These are phyloP conservation scores for Filosporella fistucella DNA, from an alignment of 495 filamentous ascomycete genomes.

Conservation along the genomic window DNA sequence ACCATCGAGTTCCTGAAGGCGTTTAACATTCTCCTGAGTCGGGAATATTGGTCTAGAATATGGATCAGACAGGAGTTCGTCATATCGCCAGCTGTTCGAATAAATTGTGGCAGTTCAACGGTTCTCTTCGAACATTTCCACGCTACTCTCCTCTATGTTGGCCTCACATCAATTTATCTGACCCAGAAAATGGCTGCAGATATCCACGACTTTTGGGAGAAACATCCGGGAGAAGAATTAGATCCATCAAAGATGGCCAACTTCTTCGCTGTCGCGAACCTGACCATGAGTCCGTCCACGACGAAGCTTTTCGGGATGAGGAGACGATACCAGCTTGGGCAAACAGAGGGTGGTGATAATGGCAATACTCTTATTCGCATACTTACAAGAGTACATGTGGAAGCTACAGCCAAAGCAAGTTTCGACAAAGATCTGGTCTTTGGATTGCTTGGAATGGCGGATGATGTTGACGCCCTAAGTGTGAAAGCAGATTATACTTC, in stretches of 20 bases:
- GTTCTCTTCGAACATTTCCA: neutral
- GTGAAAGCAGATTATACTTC: conserved; percentile 1
- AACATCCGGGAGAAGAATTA: no score
- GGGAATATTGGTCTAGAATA: conserved; percentile 2
- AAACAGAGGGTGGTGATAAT: no score
- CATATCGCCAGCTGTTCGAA: neutral
- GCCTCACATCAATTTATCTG: no score
- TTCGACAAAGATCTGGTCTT: conserved; percentile 6
- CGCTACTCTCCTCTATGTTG: neutral
- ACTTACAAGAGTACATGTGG: neutral
- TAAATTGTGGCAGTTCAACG: neutral
- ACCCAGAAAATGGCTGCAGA: no score
- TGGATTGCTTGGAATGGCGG: conserved; percentile 5
- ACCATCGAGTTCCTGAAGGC: neutral
- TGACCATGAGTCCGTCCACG: no score
- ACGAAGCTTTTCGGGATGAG: no score
- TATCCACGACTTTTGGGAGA: no score
- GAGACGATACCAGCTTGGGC: no score
- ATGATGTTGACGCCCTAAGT: neutral
- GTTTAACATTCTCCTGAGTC: neutral
- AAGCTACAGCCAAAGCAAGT: neutral
- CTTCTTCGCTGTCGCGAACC: no score
- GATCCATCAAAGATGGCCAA: no score
- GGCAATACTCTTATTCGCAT: no score
- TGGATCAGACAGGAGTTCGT: conserved; percentile 10